Percentiles rank a stretch among this genome's conserved stretches.
These are phyloP conservation scores for Eutrema yunnanense DNA, from an alignment of 345 rosid genomes.

Conservation along the genomic window DNA sequence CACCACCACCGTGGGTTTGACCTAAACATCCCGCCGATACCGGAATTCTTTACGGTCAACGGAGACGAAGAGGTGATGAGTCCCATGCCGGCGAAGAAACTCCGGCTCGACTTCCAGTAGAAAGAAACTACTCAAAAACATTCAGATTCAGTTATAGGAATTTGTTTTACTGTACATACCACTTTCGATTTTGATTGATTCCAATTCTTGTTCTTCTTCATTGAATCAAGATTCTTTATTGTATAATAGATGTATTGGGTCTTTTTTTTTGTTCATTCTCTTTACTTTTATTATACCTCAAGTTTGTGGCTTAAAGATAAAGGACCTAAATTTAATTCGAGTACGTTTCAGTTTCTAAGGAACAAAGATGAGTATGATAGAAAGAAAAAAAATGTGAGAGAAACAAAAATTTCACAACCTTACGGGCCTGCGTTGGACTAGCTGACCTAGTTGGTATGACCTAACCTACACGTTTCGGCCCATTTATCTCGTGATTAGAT, in stretches of 20 bases:
- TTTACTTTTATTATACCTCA: neutral
- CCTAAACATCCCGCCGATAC: slow-evolving; percentile 61
- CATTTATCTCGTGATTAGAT: too few relatives aligned
- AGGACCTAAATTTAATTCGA: neutral
- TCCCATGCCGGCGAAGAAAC: slow-evolving; percentile 47
- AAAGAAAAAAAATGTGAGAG: too few relatives aligned
- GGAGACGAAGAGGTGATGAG: slow-evolving; percentile 55
- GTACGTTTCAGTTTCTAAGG: neutral
- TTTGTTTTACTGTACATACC: slow-evolving; percentile 1
- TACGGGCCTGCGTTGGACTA: neutral
- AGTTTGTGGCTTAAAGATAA: too few relatives aligned
- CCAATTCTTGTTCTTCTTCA: neutral
- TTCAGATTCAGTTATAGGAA: neutral
- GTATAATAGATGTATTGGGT: neutral
- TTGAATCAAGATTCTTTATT: neutral
- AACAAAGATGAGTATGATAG: neutral
- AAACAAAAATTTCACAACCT: neutral
- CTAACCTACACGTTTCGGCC: neutral
- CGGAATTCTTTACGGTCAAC: slow-evolving; percentile 38
- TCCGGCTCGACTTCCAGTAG: slow-evolving; percentile 19
- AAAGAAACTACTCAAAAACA: neutral
- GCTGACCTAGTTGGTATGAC: neutral
- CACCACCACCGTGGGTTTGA: slow-evolving; percentile 42
- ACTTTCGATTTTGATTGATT: neutral
- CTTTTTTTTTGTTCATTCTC: neutral